Base-by-base conservation (phyloP, 2,329 filamentous ascomycete genomes). In the Aspergillus phoenicis region DNA sequence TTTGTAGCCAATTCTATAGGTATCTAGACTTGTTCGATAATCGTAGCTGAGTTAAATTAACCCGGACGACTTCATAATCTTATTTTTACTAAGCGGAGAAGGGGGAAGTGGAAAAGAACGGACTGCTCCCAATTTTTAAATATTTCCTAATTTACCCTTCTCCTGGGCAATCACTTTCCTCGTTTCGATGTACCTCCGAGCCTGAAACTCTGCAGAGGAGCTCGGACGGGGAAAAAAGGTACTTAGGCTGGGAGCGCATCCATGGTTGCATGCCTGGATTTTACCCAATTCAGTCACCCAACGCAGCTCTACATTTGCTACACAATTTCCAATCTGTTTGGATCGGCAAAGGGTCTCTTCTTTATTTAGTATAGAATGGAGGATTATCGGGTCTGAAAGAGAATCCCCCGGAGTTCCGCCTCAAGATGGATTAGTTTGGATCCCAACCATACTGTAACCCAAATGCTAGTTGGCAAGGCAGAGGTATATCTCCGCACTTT, bases 141-240 rank as follows among this genome's bases (percentile, higher is more conserved):
- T 11, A 5, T 36, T 36, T 33, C 13, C 5, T 6, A 13, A 36
- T 36, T 36, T 36, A 36, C 33, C 33, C 33, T 13, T 36, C 33
- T 15, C 33, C 33, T 13, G 33, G 33, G 13, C 33, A 13, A 36
- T 36, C 33, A 36, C 5, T 36, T 36, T 11, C 33, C 33, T 11
- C 11, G 33, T 36, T 13, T 2, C 17, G 20, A 24, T 11, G 41
- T 13, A 45, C 41, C 41, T 45, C 41, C 20, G 41, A 45, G 41
- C 41, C 20, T 24, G 20, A 22, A 45, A 45, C 41, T 51, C 17
- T 38, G 51, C 20, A 6, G 15, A 39, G 22, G 30, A 55, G 52
- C 52, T 55, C 52, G 26, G 53, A 56, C 53, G 39, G 39, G 53
- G 39, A 47, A 36, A 47, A 47, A 36, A 36, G 33, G 33, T 13